Percentiles rank a stretch among this genome's conserved stretches.
Evolutionary conservation across 192 early-diverging fungal species (phyloP).

Genomic region (Pecoramyces ruminantium): DNA sequence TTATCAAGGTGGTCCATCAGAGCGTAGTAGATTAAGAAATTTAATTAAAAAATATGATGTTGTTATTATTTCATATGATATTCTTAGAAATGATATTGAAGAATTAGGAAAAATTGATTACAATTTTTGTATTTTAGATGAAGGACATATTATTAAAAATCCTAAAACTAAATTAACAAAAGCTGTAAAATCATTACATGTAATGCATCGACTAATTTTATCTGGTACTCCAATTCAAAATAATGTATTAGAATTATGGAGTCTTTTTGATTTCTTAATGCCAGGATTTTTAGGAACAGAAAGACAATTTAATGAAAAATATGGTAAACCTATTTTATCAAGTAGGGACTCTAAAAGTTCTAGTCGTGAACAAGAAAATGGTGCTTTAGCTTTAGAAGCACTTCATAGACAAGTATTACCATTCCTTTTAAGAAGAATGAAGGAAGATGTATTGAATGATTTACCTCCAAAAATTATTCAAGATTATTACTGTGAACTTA

Average conservation of each 20-base stretch:
- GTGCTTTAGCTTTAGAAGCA: conserved; percentile 72
- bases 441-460: conserved; percentile 91
- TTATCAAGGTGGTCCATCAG: conserved; percentile 67
- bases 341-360: conserved; percentile 72
- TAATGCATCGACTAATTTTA: conserved; percentile 77
- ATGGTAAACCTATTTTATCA: conserved; percentile 76
- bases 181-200: too few relatives aligned
- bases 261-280: conserved; percentile 96
- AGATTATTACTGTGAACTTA: conserved; percentile 94
- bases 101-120: too few relatives aligned
- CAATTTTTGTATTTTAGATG: conserved; percentile 95
- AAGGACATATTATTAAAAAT: conserved; percentile 96
- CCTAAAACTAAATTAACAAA: conserved; percentile 83
- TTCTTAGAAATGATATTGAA: conserved; percentile 88
- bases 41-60: too few relatives aligned
- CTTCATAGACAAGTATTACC: conserved; percentile 93
- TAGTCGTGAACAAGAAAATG: conserved; percentile 26
- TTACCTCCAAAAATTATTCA: conserved; percentile 98
- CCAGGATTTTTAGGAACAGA: conserved; percentile 94
- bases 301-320: conserved; percentile 83
- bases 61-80: conserved; percentile 87
- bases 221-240: too few relatives aligned
- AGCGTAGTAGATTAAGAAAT: conserved; percentile 46
- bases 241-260: conserved; percentile 94
- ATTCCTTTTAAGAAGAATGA: conserved; percentile 85